Percentiles rank a stretch among this genome's conserved stretches.
These are phyloP conservation scores for Aristolochia fimbriata DNA, from an alignment of 164 flowering plant genomes.

Conservation along the genomic window DNA sequence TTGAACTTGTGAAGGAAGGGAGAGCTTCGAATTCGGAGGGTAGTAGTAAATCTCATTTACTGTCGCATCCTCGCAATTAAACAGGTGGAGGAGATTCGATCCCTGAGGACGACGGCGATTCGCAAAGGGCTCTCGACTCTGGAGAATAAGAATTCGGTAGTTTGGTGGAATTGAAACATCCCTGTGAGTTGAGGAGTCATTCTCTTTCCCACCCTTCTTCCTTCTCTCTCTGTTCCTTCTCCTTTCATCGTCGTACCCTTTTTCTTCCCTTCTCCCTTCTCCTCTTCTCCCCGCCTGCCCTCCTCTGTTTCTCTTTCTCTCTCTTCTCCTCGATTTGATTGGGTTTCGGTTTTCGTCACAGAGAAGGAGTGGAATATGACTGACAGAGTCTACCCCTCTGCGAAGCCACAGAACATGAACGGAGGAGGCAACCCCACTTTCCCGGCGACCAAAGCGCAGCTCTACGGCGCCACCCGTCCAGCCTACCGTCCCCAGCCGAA, in stretches of 20 bases:
- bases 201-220: not conserved
- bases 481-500: slow-evolving; percentile 57
- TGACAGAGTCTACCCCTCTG: slow-evolving; percentile 41
- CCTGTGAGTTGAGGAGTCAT: not conserved
- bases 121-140: not conserved
- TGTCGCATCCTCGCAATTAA: too few species aligned
- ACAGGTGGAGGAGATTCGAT: too few species aligned
- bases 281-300: not conserved
- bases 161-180: slow-evolving; percentile 5
- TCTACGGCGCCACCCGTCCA: slow-evolving; percentile 57
- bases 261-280: not conserved
- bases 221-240: not conserved
- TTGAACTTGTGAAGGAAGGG: too few species aligned
- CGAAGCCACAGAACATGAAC: slow-evolving; percentile 15
- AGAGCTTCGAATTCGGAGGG: too few species aligned
- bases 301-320: not conserved
- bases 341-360: not conserved
- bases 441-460: slow-evolving; percentile 56
- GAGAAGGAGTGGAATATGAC: slow-evolving; percentile 25
- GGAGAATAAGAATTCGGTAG: not conserved
- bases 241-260: too few species aligned
- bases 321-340: not conserved
- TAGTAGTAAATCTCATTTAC: too few species aligned
- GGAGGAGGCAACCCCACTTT: slow-evolving; percentile 17
- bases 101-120: too few species aligned